Conservation (phyloP, 202 grass and related monocot genomes). For the Bolboschoenoplectus hybrid region DNA sequence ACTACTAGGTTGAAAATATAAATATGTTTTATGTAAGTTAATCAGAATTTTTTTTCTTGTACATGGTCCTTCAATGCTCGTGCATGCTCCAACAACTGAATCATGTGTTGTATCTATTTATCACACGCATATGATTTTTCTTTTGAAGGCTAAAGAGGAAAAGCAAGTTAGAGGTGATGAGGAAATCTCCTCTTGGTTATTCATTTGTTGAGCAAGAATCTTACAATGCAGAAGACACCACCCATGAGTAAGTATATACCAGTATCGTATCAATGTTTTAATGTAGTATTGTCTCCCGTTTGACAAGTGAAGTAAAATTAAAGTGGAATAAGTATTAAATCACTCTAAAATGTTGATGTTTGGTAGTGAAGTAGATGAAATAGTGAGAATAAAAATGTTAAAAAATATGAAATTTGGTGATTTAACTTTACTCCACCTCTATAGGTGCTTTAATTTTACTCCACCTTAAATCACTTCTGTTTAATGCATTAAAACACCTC, state of each 20-base stretch:
- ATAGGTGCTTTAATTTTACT: no score
- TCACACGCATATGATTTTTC: not conserved
- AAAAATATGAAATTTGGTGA: no score
- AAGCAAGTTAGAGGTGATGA: not conserved
- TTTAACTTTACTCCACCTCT: no score
- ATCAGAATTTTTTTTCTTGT: not conserved
- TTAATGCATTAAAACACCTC: no score
- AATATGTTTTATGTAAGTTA: not conserved
- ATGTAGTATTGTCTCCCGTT: not conserved
- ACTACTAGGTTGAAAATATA: not conserved
- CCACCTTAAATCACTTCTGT: no score
- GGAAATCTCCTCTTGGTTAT: constrained; percentile 18
- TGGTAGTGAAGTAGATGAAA: no score
- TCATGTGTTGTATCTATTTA: constrained; percentile 16
- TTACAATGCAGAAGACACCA: not conserved
- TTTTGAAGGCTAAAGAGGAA: constrained; percentile 19
- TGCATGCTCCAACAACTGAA: constrained; percentile 11
- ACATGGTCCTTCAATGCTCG: not conserved
- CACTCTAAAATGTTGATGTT: no score
- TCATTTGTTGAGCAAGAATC: constrained; percentile 15
- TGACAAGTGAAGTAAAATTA: no score
- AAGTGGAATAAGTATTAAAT: no score
- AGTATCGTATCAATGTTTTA: not conserved
- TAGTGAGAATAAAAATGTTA: no score
- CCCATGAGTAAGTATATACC: constrained; percentile 31